These are phyloP conservation scores for Globisporangium lucens DNA, from an alignment of 352 stramenopile species.

Conservation along the genomic window DNA sequence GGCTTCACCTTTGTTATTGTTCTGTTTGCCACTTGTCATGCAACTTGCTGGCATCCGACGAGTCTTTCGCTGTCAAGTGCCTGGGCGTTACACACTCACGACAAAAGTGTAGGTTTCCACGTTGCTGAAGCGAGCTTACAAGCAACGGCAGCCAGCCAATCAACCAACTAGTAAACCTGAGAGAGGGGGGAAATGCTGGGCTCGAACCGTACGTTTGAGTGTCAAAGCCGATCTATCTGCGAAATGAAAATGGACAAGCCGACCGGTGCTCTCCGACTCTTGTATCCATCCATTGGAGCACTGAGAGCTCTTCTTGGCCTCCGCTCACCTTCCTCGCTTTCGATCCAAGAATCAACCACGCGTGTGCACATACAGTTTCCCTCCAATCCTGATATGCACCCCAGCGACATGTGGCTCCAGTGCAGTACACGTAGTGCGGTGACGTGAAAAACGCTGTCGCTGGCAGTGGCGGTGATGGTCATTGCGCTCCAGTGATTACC, in stretches of 20 bases:
- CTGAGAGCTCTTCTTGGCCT: neutral
- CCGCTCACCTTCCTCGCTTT: neutral
- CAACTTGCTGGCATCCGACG: neutral
- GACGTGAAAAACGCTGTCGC: neutral
- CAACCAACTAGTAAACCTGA: neutral
- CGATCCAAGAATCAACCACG: neutral
- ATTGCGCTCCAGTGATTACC: neutral
- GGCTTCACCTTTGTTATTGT: neutral
- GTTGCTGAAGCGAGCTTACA: neutral
- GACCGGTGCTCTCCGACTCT: neutral
- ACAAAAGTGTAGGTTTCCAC: neutral
- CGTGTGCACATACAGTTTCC: neutral
- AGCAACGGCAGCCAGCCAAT: neutral
- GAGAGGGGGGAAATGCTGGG: neutral
- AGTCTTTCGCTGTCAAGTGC: neutral
- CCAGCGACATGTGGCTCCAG: neutral
- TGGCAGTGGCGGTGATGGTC: neutral
- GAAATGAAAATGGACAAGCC: neutral
- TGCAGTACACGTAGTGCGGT: neutral
- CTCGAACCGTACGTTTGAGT: neutral
- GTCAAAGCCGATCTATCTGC: neutral
- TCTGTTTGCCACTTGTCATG: neutral
- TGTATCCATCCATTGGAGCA: neutral
- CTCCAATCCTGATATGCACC: neutral
- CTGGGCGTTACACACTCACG: neutral